Percentiles rank a stretch among this genome's conserved stretches.
Conservation (phyloP, 768 basidiomycete species). For the Trametopsis cervina region DNA sequence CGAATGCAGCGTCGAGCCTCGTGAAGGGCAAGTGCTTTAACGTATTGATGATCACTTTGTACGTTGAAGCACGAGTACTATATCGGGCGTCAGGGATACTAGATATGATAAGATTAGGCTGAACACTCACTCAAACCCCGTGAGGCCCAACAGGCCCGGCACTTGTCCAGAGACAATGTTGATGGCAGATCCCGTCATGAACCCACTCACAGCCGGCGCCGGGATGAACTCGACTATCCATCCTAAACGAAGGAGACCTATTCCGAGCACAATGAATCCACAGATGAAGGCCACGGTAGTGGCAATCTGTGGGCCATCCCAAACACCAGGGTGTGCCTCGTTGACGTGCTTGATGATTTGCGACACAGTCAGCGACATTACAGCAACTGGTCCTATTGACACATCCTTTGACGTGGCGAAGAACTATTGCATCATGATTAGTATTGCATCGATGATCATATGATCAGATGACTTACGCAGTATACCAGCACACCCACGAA, state of each 20-base stretch:
- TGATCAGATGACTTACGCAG: slow-evolving; percentile 43
- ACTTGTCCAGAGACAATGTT: slow-evolving; percentile 83
- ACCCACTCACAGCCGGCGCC: slow-evolving; percentile 72
- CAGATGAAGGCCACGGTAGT: slow-evolving; percentile 79
- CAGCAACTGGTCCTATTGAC: slow-evolving; percentile 95
- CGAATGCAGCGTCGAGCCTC: slow-evolving; percentile 81
- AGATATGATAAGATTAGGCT: background rate
- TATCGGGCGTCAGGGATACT: slow-evolving; percentile 7
- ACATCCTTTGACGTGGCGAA: slow-evolving; percentile 98
- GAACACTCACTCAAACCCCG: slow-evolving; percentile 63
- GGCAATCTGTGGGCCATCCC: slow-evolving; percentile 67
- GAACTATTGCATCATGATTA: slow-evolving; percentile 39
- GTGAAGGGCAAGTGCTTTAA: slow-evolving; percentile 71
- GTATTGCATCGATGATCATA: slow-evolving; percentile 1
- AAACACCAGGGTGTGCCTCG: slow-evolving; percentile 43
- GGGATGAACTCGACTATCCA: slow-evolving; percentile 95
- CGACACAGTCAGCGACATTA: slow-evolving; percentile 86
- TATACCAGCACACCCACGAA: slow-evolving; percentile 83
- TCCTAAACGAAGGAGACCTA: slow-evolving; percentile 85
- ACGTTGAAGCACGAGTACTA: slow-evolving; percentile 80
- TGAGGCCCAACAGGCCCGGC: slow-evolving; percentile 82
- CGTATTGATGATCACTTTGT: slow-evolving; percentile 84
- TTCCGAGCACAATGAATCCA: slow-evolving; percentile 85
- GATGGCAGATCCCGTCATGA: slow-evolving; percentile 96
- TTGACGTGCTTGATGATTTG: slow-evolving; percentile 70